phyloP scores from a whole-genome alignment of 2,329 filamentous ascomycete genomes.

The Scleromitrula shiraiana region DNA sequence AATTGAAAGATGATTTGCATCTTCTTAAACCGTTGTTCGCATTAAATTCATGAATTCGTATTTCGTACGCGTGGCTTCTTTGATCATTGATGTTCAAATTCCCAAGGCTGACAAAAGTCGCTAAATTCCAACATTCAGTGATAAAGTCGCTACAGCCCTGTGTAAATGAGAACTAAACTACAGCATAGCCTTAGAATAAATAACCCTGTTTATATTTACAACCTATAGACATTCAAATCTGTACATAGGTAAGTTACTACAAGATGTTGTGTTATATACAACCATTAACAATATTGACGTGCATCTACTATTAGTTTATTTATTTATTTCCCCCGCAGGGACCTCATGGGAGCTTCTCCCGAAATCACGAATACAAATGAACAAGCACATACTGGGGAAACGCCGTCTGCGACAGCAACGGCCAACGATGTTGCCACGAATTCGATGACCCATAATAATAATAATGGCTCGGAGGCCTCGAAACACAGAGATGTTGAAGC shows the following conservation, averaged over 20 bases:
- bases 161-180: background rate
- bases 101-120: constrained; percentile 10
- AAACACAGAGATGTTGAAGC: background rate
- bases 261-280: background rate
- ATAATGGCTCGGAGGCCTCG: constrained; percentile 14
- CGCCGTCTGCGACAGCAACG: constrained; percentile 15
- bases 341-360: constrained; percentile 19
- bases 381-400: constrained; percentile 14
- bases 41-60: constrained; percentile 8
- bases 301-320: background rate
- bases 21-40: constrained; percentile 8
- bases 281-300: background rate
- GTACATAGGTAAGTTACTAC: background rate
- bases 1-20: constrained; percentile 18
- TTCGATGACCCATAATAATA: constrained; percentile 20
- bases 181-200: constrained; percentile 1
- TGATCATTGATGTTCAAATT: constrained; percentile 3
- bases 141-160: constrained; percentile 3
- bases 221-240: background rate
- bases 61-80: constrained; percentile 19
- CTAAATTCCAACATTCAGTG: constrained; percentile 5
- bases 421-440: constrained; percentile 18
- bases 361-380: constrained; percentile 12
- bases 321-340: background rate
- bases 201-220: background rate